These are phyloP conservation scores for Mucor mucedo DNA, from an alignment of 371 early-diverging fungal genomes.

Conservation along the genomic window DNA sequence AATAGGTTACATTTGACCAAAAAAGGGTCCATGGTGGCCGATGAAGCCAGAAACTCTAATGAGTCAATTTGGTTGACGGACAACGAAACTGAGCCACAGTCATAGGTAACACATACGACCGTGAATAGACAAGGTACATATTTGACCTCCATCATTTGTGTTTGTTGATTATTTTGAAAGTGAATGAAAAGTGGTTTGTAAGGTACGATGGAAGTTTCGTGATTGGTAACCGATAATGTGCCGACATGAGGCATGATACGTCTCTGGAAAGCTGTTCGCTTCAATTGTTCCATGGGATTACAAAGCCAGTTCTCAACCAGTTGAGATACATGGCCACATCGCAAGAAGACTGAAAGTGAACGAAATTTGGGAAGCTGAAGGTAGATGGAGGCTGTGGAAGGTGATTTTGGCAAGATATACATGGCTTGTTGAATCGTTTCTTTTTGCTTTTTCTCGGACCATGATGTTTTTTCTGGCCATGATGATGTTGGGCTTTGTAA, in stretches of 20 bases:
- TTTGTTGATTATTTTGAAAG: constrained; percentile 10
- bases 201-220: not conserved
- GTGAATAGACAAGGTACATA: constrained; percentile 12
- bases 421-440: constrained; percentile 11
- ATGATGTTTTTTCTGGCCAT: not conserved
- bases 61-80: constrained; percentile 12
- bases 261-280: not conserved
- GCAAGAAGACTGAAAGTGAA: constrained; percentile 12
- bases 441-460: not conserved
- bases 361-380: constrained; percentile 15
- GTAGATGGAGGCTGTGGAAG: constrained; percentile 16
- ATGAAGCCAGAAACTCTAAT: constrained; percentile 6
- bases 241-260: constrained; percentile 6
- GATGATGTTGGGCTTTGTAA: constrained; percentile 11
- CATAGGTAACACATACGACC: constrained; percentile 11
- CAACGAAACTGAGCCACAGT: constrained; percentile 8
- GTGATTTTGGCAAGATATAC: constrained; percentile 16
- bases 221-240: not conserved
- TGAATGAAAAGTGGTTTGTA: not conserved
- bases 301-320: constrained; percentile 22
- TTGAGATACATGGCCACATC: constrained; percentile 21
- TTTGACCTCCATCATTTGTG: not conserved
- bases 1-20: constrained; percentile 9
- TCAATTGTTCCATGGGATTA: constrained; percentile 23
- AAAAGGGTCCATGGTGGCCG: constrained; percentile 7